Evolutionary conservation across 805 yeast species (phyloP).

Genomic region (Suhomyces xylopsoci): DNA sequence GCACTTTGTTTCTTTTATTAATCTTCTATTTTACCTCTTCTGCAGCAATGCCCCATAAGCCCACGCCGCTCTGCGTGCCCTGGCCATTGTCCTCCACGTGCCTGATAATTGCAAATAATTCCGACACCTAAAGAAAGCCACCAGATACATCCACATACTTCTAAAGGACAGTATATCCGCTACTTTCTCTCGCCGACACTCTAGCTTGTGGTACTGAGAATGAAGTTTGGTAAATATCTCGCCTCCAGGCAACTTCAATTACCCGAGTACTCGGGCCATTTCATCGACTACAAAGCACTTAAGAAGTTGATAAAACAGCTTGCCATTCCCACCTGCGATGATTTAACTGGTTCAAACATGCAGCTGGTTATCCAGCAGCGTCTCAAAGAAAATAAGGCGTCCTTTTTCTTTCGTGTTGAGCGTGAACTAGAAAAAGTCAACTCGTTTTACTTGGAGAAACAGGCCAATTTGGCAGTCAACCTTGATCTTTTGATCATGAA

Average conservation of each 20-base stretch:
- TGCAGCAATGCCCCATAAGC: not conserved
- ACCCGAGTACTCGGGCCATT: slow-evolving; percentile 92
- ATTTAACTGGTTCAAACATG: slow-evolving; percentile 12
- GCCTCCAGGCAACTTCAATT: slow-evolving; percentile 92
- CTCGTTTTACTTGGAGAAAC: slow-evolving; percentile 86
- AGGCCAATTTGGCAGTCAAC: slow-evolving; percentile 77
- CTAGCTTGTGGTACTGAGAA: slow-evolving; percentile 7
- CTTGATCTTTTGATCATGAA: slow-evolving; percentile 74
- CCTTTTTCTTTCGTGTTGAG: slow-evolving; percentile 84
- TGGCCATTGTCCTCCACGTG: not conserved
- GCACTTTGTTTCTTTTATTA: too few relatives aligned
- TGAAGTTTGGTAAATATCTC: slow-evolving; percentile 94
- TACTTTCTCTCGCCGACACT: not conserved
- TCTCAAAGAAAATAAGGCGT: slow-evolving; percentile 85
- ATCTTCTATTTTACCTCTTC: not conserved
- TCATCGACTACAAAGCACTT: slow-evolving; percentile 90
- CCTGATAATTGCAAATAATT: not conserved
- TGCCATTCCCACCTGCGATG: slow-evolving; percentile 41
- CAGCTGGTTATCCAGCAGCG: slow-evolving; percentile 38
- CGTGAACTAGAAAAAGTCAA: slow-evolving; percentile 95
- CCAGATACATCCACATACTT: not conserved
- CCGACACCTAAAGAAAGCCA: not conserved
- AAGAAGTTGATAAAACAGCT: slow-evolving; percentile 88
- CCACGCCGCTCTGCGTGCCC: not conserved
- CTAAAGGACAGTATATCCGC: not conserved